These are phyloP conservation scores for Chalciporus chontae DNA, from an alignment of 768 basidiomycete genomes.

Conservation along the genomic window DNA sequence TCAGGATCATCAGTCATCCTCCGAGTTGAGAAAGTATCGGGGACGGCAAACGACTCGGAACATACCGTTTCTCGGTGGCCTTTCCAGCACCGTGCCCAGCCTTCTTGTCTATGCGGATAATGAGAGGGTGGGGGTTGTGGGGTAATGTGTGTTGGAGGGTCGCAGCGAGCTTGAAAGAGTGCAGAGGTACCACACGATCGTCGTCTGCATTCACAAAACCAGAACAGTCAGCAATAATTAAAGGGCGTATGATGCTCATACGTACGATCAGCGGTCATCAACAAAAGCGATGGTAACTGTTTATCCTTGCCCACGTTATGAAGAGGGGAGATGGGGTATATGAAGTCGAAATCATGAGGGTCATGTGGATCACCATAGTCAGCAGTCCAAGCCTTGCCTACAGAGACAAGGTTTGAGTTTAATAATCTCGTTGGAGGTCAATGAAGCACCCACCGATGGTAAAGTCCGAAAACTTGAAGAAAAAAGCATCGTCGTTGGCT, in stretches of 20 bases:
- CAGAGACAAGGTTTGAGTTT: constrained; percentile 5
- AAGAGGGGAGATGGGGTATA: constrained; percentile 73
- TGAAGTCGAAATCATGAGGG: constrained; percentile 80
- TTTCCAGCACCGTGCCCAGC: constrained; percentile 81
- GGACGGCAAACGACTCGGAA: not conserved
- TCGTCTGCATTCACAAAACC: constrained; percentile 48
- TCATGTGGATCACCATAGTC: constrained; percentile 79
- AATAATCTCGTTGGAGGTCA: not conserved
- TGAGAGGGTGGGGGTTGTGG: constrained; percentile 66
- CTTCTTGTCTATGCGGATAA: constrained; percentile 77
- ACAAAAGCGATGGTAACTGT: constrained; percentile 62
- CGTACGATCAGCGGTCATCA: constrained; percentile 84
- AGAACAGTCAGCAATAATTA: constrained; percentile 3
- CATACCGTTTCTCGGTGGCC: constrained; percentile 63
- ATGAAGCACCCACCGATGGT: constrained; percentile 54
- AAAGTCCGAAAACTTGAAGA: constrained; percentile 61
- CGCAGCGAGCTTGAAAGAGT: constrained; percentile 81
- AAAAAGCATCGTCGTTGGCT: not conserved
- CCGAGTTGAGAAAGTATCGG: not conserved
- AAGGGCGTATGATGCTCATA: constrained; percentile 7
- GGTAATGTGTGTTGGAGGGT: constrained; percentile 66
- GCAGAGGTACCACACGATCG: constrained; percentile 82
- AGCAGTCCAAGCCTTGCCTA: constrained; percentile 71
- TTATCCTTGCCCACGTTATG: constrained; percentile 69
- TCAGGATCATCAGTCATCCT: constrained; percentile 6